These are phyloP conservation scores for Spiromastix sp. DNA, from an alignment of 2,329 filamentous ascomycete species.

Conservation along the genomic window DNA sequence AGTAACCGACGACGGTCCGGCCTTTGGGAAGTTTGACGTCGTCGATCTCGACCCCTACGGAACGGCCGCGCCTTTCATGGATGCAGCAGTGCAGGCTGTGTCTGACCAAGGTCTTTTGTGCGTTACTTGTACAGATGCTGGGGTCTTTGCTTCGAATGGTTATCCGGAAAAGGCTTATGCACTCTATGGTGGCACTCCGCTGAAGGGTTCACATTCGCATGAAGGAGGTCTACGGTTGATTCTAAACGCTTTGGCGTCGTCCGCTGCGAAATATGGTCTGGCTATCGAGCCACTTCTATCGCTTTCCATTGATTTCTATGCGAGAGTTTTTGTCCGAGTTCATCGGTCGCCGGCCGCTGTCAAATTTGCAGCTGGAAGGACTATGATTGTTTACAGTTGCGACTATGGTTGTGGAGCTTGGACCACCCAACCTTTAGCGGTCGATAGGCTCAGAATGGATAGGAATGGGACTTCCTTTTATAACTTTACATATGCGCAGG, in stretches of 20 bases:
- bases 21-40: constrained; percentile 64
- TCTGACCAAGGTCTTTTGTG: constrained; percentile 84
- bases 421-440: constrained; percentile 69
- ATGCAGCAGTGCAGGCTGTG: constrained; percentile 77
- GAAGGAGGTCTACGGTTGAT: constrained; percentile 84
- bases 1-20: constrained; percentile 24
- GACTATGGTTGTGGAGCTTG: constrained; percentile 86
- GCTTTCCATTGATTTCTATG: constrained; percentile 92
- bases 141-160: constrained; percentile 85
- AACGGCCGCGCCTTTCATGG: constrained; percentile 83
- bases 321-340: constrained; percentile 76
- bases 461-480: constrained; percentile 64
- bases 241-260: constrained; percentile 66
- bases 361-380: constrained; percentile 83
- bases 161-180: constrained; percentile 92
- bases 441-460: constrained; percentile 54
- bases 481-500: constrained; percentile 67
- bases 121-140: constrained; percentile 93
- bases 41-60: constrained; percentile 97
- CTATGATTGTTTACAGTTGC: constrained; percentile 87
- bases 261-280: constrained; percentile 76
- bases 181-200: constrained; percentile 80
- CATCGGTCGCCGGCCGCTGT: constrained; percentile 71
- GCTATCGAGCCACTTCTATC: constrained; percentile 84
- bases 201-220: constrained; percentile 78